A percentile compares a stretch with the other conserved stretches of the same genome.
These are phyloP conservation scores for Dendrothele bispora DNA, from an alignment of 768 basidiomycete genomes.

Conservation along the genomic window DNA sequence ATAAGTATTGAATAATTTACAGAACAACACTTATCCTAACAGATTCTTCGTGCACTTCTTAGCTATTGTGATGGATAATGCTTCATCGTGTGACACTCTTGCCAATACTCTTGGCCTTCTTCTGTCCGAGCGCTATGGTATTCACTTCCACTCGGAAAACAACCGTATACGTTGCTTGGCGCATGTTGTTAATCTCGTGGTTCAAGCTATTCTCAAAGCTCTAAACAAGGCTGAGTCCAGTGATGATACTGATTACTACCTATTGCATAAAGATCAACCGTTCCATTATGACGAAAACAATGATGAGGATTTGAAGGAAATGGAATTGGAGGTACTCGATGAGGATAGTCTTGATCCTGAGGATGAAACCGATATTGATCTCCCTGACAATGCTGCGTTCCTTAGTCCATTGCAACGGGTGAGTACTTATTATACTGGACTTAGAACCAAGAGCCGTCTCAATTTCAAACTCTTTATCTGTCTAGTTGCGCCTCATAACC, in stretches of 20 bases:
- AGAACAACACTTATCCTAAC: too few relatives aligned
- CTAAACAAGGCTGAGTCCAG: constrained; percentile 26
- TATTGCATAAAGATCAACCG: constrained; percentile 25
- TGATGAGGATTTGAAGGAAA: constrained; percentile 18
- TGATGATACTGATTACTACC: constrained; percentile 25
- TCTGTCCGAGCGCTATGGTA: constrained; percentile 18
- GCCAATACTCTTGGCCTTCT: constrained; percentile 15
- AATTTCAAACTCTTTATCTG: neutral
- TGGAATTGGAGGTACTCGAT: constrained; percentile 18
- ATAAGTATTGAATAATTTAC: too few relatives aligned
- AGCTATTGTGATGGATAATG: constrained; percentile 37
- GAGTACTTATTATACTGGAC: too few relatives aligned
- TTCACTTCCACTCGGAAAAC: constrained; percentile 13
- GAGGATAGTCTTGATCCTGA: too few relatives aligned
- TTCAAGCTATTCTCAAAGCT: constrained; percentile 27
- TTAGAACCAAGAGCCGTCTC: too few relatives aligned
- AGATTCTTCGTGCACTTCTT: too few relatives aligned
- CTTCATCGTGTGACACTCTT: constrained; percentile 31
- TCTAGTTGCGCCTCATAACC: constrained; percentile 26
- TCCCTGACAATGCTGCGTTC: neutral
- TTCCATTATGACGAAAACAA: constrained; percentile 26
- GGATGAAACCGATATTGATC: constrained; percentile 17
- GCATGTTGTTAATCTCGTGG: constrained; percentile 36
- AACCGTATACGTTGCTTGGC: constrained; percentile 33
- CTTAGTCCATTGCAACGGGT: neutral